A percentile compares a stretch with the other conserved stretches of the same genome.
Evolutionary conservation across 139 green algal genomes (phyloP).

Genomic region (Micractinium conductrix): DNA sequence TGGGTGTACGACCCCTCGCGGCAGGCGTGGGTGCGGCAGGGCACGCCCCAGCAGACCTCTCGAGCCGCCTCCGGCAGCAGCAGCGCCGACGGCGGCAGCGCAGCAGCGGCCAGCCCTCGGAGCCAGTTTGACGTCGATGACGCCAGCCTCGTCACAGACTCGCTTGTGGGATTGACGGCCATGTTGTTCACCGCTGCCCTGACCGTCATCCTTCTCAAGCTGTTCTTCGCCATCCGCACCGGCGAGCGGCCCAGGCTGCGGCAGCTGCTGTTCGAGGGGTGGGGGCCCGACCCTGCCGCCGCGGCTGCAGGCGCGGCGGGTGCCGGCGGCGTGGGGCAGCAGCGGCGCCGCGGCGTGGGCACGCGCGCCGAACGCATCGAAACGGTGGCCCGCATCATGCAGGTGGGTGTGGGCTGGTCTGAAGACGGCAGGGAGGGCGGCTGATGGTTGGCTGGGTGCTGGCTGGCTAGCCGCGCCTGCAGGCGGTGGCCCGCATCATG

Average conservation of each 20-base stretch:
- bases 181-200: conserved; percentile 1
- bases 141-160: neutral
- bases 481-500: too few species aligned
- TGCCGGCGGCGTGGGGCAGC: neutral
- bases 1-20: neutral
- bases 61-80: neutral
- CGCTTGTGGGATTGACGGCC: neutral
- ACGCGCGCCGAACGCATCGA: conserved; percentile 24
- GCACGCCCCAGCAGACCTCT: neutral
- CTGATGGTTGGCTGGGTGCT: too few species aligned
- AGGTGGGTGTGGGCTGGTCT: neutral
- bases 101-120: neutral
- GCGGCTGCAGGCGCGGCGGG: too few species aligned
- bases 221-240: neutral
- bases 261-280: conserved; percentile 17
- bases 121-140: too few species aligned
- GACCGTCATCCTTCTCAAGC: neutral
- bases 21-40: neutral
- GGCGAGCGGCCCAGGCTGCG: conserved; percentile 7
- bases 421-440: neutral
- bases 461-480: too few species aligned
- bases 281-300: too few species aligned
- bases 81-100: neutral
- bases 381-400: conserved; percentile 6
- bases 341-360: neutral